These are phyloP conservation scores for Cadophora luteo-olivacea DNA, from an alignment of 2,329 filamentous ascomycete species.

Conservation along the genomic window DNA sequence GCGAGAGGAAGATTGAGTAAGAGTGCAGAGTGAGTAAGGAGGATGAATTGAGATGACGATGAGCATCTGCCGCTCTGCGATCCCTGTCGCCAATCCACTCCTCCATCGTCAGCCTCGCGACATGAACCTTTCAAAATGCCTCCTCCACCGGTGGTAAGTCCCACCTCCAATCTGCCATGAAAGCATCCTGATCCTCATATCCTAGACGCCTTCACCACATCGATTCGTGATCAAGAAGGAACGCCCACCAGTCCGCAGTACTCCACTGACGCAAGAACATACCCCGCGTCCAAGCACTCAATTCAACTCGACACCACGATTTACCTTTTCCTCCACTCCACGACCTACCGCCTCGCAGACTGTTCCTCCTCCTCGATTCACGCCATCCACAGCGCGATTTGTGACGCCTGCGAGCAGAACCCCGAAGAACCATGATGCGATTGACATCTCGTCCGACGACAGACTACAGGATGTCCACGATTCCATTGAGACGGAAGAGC, in stretches of 20 bases:
- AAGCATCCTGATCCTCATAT: no score
- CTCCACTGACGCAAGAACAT: constrained; percentile 36
- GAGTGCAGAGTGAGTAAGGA: background rate
- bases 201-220: constrained; percentile 48
- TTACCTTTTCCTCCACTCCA: constrained; percentile 43
- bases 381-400: constrained; percentile 40
- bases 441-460: constrained; percentile 37
- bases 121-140: constrained; percentile 40
- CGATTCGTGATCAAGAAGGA: constrained; percentile 46
- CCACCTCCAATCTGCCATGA: background rate
- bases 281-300: constrained; percentile 37
- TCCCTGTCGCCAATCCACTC: background rate
- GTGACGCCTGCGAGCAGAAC: constrained; percentile 37
- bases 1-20: background rate
- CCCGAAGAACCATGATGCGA: constrained; percentile 33
- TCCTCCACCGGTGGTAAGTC: constrained; percentile 44
- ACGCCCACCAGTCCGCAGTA: constrained; percentile 28
- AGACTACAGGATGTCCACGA: constrained; percentile 35
- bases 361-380: constrained; percentile 31
- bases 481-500: constrained; percentile 39
- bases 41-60: background rate
- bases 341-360: constrained; percentile 36
- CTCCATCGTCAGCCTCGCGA: constrained; percentile 21
- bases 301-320: constrained; percentile 46
- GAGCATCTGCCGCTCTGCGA: background rate